phyloP scores from a whole-genome alignment of 345 rosid genomes.

The Kandelia obovata region DNA sequence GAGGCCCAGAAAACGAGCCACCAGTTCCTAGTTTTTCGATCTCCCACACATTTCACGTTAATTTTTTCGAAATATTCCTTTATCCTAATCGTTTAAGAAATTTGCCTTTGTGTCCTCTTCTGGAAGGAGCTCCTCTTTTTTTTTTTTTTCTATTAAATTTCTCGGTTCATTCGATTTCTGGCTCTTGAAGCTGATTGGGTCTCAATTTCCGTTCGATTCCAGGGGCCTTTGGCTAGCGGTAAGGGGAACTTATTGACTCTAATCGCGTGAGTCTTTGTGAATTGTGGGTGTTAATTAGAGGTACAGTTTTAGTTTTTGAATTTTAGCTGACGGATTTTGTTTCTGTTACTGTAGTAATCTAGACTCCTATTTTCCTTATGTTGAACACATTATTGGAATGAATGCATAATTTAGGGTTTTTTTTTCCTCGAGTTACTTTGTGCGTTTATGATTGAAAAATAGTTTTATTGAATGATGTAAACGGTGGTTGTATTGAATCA shows the following conservation, averaged over 20 bases:
- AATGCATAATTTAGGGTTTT: not conserved
- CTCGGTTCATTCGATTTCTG: not conserved
- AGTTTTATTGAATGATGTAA: not conserved
- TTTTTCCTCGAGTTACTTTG: not conserved
- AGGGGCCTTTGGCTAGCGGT: not conserved
- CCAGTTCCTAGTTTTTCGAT: slow-evolving; percentile 12
- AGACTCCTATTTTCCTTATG: not conserved
- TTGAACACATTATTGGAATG: not conserved
- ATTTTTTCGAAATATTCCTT: not conserved
- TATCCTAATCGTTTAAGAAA: no score
- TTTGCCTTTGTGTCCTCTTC: not conserved
- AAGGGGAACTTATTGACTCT: not conserved
- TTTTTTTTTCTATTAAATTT: not conserved
- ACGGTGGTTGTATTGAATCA: slow-evolving; percentile 31
- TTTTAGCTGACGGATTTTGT: not conserved
- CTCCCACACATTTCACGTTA: not conserved
- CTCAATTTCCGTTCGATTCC: not conserved
- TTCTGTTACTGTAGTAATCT: not conserved
- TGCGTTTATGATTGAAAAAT: not conserved
- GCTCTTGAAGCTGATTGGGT: not conserved
- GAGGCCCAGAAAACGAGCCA: no score
- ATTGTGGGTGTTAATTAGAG: slow-evolving; percentile 8
- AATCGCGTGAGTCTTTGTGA: not conserved
- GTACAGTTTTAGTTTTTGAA: not conserved
- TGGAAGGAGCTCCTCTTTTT: not conserved